A percentile compares a stretch with the other conserved stretches of the same genome.
These are phyloP conservation scores for Ananas comosus DNA, from an alignment of 176 grass and related monocot genomes.

Conservation along the genomic window DNA sequence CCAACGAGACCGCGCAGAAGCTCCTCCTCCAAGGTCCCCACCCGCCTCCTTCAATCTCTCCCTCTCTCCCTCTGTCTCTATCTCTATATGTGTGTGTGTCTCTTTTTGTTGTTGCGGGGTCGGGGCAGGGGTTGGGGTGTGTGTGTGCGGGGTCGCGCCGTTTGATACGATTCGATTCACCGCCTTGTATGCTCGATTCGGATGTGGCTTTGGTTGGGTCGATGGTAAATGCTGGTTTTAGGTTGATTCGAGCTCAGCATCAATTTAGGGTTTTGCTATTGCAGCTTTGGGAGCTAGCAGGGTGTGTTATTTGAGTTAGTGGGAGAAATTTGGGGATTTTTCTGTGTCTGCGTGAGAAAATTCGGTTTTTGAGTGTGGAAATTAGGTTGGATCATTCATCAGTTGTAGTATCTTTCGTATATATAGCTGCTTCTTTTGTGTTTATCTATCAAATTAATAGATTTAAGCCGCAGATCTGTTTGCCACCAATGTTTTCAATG, in stretches of 20 bases:
- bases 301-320: background rate
- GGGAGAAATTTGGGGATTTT: background rate
- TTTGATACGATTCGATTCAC: slow-evolving; percentile 2
- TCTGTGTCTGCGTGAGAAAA: background rate
- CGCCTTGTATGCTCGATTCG: background rate
- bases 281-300: background rate
- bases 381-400: background rate
- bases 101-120: background rate
- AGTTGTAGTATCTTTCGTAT: background rate
- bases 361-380: background rate
- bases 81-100: background rate
- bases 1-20: slow-evolving; percentile 84
- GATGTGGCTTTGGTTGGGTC: background rate
- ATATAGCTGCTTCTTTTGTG: background rate
- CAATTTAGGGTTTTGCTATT: background rate
- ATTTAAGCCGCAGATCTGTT: background rate
- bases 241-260: background rate
- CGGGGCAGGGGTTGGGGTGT: background rate
- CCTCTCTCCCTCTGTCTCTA: background rate
- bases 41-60: background rate
- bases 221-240: background rate
- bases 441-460: background rate
- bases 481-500: background rate
- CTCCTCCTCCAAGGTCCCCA: slow-evolving; percentile 69
- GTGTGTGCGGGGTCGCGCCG: background rate